phyloP scores from a whole-genome alignment of 2,329 filamentous ascomycete species.

The Colletotrichum abscissum region DNA sequence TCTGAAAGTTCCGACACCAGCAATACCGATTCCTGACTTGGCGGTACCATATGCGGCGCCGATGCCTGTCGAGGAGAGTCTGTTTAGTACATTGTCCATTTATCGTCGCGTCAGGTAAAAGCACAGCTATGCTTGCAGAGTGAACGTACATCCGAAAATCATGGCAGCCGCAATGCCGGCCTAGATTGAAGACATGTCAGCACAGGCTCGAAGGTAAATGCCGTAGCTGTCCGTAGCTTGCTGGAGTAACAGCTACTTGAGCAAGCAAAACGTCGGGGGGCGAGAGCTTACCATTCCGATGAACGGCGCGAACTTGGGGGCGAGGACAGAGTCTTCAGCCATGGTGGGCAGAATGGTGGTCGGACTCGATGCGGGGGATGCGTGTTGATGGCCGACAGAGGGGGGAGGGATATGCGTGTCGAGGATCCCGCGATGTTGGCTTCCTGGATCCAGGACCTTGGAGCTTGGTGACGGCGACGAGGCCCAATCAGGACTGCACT shows the following conservation, averaged over 20 bases:
- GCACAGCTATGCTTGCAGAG: constrained; percentile 42
- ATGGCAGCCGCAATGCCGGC: constrained; percentile 84
- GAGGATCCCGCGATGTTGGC: constrained; percentile 33
- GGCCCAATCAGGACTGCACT: constrained; percentile 32
- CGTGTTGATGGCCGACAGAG: constrained; percentile 38
- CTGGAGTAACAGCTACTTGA: background rate
- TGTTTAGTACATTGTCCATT: constrained; percentile 20
- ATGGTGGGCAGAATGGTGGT: constrained; percentile 49
- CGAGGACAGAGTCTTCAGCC: constrained; percentile 67
- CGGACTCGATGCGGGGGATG: constrained; percentile 31
- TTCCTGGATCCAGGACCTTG: constrained; percentile 35
- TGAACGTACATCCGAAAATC: constrained; percentile 79
- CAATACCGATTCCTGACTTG: constrained; percentile 89
- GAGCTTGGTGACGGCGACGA: constrained; percentile 36
- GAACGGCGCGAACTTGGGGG: constrained; percentile 88
- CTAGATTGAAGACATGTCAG: constrained; percentile 54
- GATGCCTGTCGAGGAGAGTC: constrained; percentile 54
- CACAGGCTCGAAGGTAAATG: constrained; percentile 30
- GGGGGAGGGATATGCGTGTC: constrained; percentile 28
- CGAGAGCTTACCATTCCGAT: constrained; percentile 80
- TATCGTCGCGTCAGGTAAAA: constrained; percentile 33
- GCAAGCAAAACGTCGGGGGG: constrained; percentile 16
- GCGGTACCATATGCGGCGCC: constrained; percentile 90
- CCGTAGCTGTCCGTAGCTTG: constrained; percentile 8
- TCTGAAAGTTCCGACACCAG: constrained; percentile 85